Evolutionary conservation across 768 basidiomycete genomes (phyloP).

Genomic region (Cystofilobasidium bisporidii): DNA sequence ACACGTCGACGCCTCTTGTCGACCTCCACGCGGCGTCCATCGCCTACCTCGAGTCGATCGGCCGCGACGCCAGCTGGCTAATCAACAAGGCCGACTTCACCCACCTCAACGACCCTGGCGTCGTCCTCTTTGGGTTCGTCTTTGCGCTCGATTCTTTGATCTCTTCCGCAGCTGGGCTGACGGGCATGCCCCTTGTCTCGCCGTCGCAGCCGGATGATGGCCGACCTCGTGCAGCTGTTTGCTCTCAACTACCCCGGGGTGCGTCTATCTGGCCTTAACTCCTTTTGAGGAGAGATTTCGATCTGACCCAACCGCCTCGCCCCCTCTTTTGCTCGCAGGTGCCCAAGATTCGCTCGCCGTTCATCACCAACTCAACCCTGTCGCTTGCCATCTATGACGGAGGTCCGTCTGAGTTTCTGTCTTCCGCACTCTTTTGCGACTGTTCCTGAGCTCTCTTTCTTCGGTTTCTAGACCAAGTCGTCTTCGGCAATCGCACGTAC

Average conservation of each 20-base stretch:
- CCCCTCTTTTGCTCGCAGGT: too few species aligned
- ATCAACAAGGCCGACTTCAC: slow-evolving; percentile 6
- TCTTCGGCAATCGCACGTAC: too few species aligned
- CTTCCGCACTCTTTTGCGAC: too few species aligned
- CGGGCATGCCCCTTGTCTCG: too few species aligned
- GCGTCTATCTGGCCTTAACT: neutral
- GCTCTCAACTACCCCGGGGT: slow-evolving; percentile 3
- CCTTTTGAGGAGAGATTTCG: neutral
- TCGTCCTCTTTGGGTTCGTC: too few species aligned
- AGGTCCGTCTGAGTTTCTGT: too few species aligned
- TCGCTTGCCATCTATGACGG: slow-evolving; percentile 3
- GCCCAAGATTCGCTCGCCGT: slow-evolving; percentile 1
- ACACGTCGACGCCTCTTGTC: neutral
- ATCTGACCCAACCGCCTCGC: too few species aligned
- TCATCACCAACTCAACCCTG: slow-evolving; percentile 3
- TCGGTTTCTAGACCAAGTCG: too few species aligned
- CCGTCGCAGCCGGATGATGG: too few species aligned
- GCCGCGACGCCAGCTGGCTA: slow-evolving; percentile 3
- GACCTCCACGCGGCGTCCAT: neutral
- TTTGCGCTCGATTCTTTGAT: too few species aligned
- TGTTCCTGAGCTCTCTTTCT: too few species aligned
- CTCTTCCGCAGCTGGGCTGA: neutral
- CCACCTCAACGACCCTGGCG: neutral
- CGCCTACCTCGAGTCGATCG: slow-evolving; percentile 10
- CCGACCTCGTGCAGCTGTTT: slow-evolving; percentile 13